Evolutionary conservation across 73 alveolate genomes (phyloP).

Genomic region (Paramecium sonneborni): DNA sequence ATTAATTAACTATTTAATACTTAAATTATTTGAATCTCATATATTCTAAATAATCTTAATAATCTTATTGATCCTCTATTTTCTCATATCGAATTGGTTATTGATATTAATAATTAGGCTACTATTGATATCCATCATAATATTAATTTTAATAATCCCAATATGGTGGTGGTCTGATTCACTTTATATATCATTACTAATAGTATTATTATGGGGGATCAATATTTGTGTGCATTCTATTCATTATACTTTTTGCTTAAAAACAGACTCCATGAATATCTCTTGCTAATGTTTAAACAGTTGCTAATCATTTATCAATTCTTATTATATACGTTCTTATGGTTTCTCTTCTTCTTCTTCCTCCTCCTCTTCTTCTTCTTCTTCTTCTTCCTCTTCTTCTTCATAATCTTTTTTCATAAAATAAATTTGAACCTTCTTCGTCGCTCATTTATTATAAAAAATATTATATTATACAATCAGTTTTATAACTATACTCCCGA

Average conservation of each 20-base stretch:
- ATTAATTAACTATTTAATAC: neutral
- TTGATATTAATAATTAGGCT: neutral
- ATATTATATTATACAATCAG: neutral
- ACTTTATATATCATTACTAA: neutral
- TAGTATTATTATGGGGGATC: neutral
- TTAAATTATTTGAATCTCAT: neutral
- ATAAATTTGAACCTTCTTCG: neutral
- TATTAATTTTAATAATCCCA: neutral
- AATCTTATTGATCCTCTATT: neutral
- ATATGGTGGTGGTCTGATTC: slow-evolving; percentile 15
- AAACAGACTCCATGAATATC: slow-evolving; percentile 29
- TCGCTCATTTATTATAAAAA: slow-evolving; percentile 12
- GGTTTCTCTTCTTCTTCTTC: neutral
- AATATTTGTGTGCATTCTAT: neutral
- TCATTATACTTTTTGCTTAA: slow-evolving; percentile 11
- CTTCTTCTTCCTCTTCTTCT: slow-evolving; percentile 28
- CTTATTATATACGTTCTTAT: neutral
- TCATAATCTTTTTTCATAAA: neutral
- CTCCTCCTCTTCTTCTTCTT: neutral
- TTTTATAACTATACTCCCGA: neutral
- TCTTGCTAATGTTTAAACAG: slow-evolving; percentile 13
- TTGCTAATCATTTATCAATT: neutral
- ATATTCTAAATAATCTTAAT: neutral
- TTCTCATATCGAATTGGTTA: neutral
- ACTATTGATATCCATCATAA: neutral